Percentiles rank a stretch among this genome's conserved stretches.
These are phyloP conservation scores for Corynespora cassiicola DNA, from an alignment of 2,329 filamentous ascomycete genomes.

Conservation along the genomic window DNA sequence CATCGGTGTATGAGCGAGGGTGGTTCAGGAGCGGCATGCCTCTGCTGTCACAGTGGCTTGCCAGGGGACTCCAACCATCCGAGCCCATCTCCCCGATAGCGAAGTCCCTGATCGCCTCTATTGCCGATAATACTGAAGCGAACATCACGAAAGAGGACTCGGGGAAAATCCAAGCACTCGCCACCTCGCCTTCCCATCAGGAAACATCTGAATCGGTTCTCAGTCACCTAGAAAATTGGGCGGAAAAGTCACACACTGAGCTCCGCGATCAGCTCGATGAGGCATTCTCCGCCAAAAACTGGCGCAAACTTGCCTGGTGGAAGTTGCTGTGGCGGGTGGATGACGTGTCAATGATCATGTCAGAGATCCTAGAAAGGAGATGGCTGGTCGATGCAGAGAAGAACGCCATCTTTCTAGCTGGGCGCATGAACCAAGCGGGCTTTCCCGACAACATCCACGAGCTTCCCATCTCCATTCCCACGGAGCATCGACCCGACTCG, in stretches of 20 bases:
- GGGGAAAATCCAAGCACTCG: constrained; percentile 40
- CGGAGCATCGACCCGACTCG: not conserved
- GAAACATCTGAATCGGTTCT: constrained; percentile 60
- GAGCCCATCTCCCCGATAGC: constrained; percentile 69
- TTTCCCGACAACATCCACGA: constrained; percentile 43
- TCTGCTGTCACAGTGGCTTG: constrained; percentile 69
- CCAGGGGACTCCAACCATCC: constrained; percentile 38
- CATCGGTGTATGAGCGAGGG: constrained; percentile 72
- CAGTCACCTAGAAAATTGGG: constrained; percentile 71
- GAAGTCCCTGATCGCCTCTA: constrained; percentile 68
- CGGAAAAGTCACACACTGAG: constrained; percentile 81
- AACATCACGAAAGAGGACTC: constrained; percentile 60
- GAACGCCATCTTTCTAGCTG: constrained; percentile 81
- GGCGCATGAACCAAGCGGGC: constrained; percentile 73
- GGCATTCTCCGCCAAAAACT: constrained; percentile 77
- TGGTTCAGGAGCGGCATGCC: constrained; percentile 79
- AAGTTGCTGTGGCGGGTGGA: constrained; percentile 95
- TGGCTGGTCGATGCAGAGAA: constrained; percentile 83
- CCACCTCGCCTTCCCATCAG: constrained; percentile 48
- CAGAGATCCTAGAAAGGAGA: constrained; percentile 75
- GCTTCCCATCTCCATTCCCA: not conserved
- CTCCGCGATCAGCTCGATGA: constrained; percentile 79
- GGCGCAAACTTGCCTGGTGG: constrained; percentile 89
- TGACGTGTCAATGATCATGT: constrained; percentile 83
- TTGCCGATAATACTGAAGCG: constrained; percentile 64